phyloP scores from a whole-genome alignment of 768 basidiomycete genomes.

The Termitomyces sp. region DNA sequence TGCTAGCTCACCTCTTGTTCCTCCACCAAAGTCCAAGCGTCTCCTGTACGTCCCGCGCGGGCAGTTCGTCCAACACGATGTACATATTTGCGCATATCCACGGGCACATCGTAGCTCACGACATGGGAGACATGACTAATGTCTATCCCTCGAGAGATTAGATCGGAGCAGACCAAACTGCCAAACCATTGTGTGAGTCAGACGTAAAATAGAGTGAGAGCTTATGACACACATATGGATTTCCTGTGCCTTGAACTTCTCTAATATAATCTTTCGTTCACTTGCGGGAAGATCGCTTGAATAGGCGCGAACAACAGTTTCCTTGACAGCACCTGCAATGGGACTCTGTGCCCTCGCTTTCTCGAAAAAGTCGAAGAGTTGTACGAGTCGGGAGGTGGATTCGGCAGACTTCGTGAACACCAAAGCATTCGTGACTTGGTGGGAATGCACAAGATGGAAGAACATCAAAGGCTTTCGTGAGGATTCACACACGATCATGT shows the following conservation, averaged over 20 bases:
- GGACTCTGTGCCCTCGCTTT: conserved; percentile 27
- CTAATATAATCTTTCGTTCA: conserved; percentile 76
- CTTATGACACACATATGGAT: conserved; percentile 68
- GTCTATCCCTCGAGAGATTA: conserved; percentile 95
- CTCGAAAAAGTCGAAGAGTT: conserved; percentile 80
- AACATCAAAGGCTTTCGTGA: conserved; percentile 85
- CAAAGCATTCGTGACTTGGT: conserved; percentile 63
- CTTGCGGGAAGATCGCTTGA: conserved; percentile 77
- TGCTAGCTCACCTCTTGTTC: conserved; percentile 70
- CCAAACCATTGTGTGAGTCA: background rate
- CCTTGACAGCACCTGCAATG: conserved; percentile 14
- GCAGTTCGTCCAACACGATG: conserved; percentile 97
- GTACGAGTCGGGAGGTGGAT: conserved; percentile 78
- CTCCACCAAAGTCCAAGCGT: conserved; percentile 95
- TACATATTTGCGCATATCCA: conserved; percentile 98
- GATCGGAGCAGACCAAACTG: conserved; percentile 94
- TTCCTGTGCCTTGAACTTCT: conserved; percentile 75
- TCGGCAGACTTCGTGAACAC: conserved; percentile 98
- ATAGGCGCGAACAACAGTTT: conserved; percentile 62
- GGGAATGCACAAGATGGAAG: conserved; percentile 75
- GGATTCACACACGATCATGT: conserved; percentile 78
- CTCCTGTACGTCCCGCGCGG: conserved; percentile 82
- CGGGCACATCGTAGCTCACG: conserved; percentile 90
- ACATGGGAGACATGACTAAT: conserved; percentile 91
- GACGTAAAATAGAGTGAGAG: conserved; percentile 1